These are phyloP conservation scores for Mycena citricolor DNA, from an alignment of 1,284 basidiomycete species.

Conservation along the genomic window DNA sequence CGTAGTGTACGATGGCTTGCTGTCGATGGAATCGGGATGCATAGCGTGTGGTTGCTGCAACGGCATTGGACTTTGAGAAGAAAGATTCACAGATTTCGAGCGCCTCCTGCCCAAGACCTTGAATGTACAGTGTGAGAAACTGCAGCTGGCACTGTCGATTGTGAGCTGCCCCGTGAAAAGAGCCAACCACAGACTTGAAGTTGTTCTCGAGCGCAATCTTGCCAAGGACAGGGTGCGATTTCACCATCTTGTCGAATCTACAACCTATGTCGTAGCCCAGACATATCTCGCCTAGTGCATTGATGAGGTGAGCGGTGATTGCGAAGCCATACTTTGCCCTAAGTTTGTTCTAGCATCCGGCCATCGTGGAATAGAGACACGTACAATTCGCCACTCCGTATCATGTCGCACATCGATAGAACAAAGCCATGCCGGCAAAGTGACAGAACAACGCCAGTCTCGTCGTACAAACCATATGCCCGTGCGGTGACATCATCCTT, in stretches of 20 bases:
- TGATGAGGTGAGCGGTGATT: constrained; percentile 4
- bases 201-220: not conserved
- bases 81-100: constrained; percentile 26
- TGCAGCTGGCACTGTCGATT: constrained; percentile 21
- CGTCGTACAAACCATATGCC: constrained; percentile 18
- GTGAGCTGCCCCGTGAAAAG: constrained; percentile 23
- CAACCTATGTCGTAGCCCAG: constrained; percentile 22
- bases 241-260: constrained; percentile 8
- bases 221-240: constrained; percentile 1
- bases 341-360: not conserved
- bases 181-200: constrained; percentile 9
- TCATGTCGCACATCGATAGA: constrained; percentile 18
- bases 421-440: constrained; percentile 22
- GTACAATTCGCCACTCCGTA: constrained; percentile 22
- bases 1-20: constrained; percentile 21
- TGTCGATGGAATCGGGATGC: constrained; percentile 21
- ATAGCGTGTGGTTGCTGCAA: constrained; percentile 21
- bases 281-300: constrained; percentile 1
- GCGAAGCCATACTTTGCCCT: constrained; percentile 19
- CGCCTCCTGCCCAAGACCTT: constrained; percentile 24
- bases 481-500: constrained; percentile 1
- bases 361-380: not conserved
- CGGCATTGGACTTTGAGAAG: constrained; percentile 24
- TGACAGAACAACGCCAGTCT: constrained; percentile 20
- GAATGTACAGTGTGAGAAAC: constrained; percentile 15